Conservation (phyloP, 805 yeast genomes). For the Yamadazyma philogaea region DNA sequence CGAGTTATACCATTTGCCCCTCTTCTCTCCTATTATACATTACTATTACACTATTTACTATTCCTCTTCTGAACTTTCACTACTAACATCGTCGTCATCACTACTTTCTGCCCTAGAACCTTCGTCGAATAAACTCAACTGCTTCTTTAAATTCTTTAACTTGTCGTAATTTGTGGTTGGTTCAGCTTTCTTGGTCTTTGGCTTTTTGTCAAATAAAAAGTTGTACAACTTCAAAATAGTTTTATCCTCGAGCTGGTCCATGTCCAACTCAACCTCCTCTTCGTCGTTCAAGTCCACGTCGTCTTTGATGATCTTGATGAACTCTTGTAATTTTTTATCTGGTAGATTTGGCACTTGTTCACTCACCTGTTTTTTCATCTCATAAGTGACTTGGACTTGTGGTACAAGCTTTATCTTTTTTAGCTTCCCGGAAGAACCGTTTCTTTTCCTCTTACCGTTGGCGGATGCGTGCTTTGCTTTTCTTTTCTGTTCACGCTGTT, state of each 20-base stretch:
- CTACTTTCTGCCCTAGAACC: conserved; percentile 20
- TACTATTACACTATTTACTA: conserved; percentile 21
- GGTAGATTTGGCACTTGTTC: conserved; percentile 77
- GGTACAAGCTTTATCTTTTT: conserved; percentile 21
- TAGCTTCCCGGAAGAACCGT: conserved; percentile 10
- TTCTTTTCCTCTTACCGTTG: conserved; percentile 24
- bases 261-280: conserved; percentile 88
- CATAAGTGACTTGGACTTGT: conserved; percentile 67
- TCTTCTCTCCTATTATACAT: conserved; percentile 7
- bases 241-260: conserved; percentile 84
- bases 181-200: conserved; percentile 34
- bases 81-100: conserved; percentile 50
- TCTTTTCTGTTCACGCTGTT: conserved; percentile 55
- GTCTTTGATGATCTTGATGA: conserved; percentile 80
- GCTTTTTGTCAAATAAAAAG: conserved; percentile 56
- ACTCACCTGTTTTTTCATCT: conserved; percentile 91
- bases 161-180: conserved; percentile 39
- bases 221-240: conserved; percentile 82
- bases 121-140: conserved; percentile 44
- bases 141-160: conserved; percentile 62
- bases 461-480: conserved; percentile 41
- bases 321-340: conserved; percentile 79
- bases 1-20: background rate
- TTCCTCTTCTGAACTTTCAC: conserved; percentile 73
- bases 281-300: conserved; percentile 61